Evolutionary conservation across 176 grass and related monocot genomes (phyloP).

Genomic region (Miscanthus lutarioriparius): DNA sequence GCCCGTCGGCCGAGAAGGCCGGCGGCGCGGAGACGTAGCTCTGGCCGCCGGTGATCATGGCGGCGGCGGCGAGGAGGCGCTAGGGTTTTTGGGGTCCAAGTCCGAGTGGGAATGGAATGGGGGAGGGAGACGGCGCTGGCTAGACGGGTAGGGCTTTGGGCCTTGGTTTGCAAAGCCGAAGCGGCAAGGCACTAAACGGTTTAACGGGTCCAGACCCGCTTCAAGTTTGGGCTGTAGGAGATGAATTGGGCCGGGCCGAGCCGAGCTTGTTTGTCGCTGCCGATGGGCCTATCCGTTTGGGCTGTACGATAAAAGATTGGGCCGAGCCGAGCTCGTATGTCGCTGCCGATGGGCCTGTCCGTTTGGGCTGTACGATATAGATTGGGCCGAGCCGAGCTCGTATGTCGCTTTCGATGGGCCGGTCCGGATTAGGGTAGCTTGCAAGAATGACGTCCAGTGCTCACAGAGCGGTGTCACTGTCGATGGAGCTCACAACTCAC

Average conservation of each 20-base stretch:
- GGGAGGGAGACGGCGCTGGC: conserved; percentile 17
- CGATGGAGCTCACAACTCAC: no score
- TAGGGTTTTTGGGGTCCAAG: conserved; percentile 25
- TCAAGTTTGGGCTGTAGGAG: background rate
- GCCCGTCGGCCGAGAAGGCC: conserved; percentile 77
- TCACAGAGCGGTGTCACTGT: no score
- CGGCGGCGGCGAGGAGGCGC: background rate
- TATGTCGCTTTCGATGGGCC: background rate
- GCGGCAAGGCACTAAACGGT: background rate
- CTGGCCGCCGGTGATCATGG: conserved; percentile 88
- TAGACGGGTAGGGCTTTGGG: conserved; percentile 44
- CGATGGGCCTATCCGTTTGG: background rate
- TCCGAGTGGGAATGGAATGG: background rate
- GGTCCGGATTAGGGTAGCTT: background rate
- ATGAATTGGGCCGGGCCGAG: background rate
- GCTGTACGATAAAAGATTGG: background rate
- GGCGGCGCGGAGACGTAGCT: conserved; percentile 78
- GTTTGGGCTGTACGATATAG: background rate
- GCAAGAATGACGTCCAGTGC: background rate
- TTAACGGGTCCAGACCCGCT: conserved; percentile 32
- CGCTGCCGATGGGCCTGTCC: background rate
- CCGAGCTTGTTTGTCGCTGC: background rate
- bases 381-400: background rate
- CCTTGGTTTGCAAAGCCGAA: background rate
- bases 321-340: background rate